Conservation (phyloP, 2,329 filamentous ascomycete genomes). For the Scolecobasidium constrictum region DNA sequence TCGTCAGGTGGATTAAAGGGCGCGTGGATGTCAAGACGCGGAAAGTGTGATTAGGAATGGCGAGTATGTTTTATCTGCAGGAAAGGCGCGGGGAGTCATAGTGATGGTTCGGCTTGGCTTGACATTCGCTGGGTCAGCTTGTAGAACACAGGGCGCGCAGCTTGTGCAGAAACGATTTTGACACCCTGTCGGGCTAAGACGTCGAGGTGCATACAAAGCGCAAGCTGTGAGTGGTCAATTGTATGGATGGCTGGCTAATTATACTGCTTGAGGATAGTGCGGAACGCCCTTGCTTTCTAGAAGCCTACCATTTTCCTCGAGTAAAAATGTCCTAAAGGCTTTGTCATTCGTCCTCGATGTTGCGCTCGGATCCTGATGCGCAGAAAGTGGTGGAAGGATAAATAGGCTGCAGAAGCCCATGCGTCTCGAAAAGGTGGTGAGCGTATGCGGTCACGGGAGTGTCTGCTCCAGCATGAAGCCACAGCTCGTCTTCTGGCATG, state of each 20-base stretch:
- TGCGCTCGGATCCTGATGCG: too few relatives aligned
- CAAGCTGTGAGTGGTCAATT: not conserved
- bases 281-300: not conserved
- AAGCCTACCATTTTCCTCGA: not conserved
- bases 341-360: too few relatives aligned
- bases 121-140: slow-evolving; percentile 1
- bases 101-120: not conserved
- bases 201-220: too few relatives aligned
- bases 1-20: slow-evolving; percentile 5
- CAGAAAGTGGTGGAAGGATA: too few relatives aligned
- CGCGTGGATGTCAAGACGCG: slow-evolving; percentile 3
- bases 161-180: not conserved
- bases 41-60: not conserved
- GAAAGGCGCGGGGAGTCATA: not conserved
- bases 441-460: too few relatives aligned
- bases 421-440: too few relatives aligned
- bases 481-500: too few relatives aligned
- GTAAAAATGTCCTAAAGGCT: too few relatives aligned
- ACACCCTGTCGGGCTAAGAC: not conserved
- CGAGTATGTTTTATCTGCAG: too few relatives aligned
- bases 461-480: too few relatives aligned
- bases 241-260: not conserved
- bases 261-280: not conserved
- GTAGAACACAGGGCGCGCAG: slow-evolving; percentile 4
- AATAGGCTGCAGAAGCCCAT: too few relatives aligned